phyloP scores from a whole-genome alignment of 2,329 filamentous ascomycete species.

The Colletotrichum kahawae region DNA sequence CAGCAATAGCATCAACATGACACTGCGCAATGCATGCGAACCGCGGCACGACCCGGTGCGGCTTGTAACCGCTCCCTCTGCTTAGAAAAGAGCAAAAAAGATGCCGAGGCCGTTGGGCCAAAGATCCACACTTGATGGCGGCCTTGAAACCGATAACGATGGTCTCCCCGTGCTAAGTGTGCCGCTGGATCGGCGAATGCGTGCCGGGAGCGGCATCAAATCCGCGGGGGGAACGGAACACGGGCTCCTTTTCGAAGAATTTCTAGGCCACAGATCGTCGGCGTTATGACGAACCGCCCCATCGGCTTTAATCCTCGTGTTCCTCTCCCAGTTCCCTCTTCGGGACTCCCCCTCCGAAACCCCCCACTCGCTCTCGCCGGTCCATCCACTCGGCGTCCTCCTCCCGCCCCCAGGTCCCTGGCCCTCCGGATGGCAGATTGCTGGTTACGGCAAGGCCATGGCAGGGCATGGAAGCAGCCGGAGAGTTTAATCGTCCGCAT shows the following conservation, averaged over 20 bases:
- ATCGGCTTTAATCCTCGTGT: constrained; percentile 2
- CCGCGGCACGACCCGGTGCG: not conserved
- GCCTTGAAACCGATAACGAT: not conserved
- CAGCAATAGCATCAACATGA: not conserved
- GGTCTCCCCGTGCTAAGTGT: not conserved
- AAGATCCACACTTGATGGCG: not conserved
- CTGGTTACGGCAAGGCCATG: constrained; percentile 10
- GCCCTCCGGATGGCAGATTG: not conserved
- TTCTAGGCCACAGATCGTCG: not conserved
- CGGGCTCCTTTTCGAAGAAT: not conserved
- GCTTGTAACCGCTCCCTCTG: not conserved
- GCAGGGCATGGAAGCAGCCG: constrained; percentile 14
- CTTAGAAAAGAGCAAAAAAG: not conserved
- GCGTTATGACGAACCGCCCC: constrained; percentile 2
- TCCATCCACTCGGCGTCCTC: not conserved
- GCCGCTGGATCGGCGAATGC: not conserved
- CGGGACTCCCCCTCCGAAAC: not conserved
- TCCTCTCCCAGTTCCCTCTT: not conserved
- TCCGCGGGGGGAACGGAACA: not conserved
- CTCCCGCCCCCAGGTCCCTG: constrained; percentile 12
- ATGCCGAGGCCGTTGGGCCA: constrained; percentile 1
- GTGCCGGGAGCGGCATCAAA: constrained; percentile 1
- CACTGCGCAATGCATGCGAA: not conserved
- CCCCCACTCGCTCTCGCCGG: constrained; percentile 8
- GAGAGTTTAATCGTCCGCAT: constrained; percentile 14